Evolutionary conservation across 176 grass and related monocot genomes (phyloP).

Genomic region (Aegilops tauschii): DNA sequence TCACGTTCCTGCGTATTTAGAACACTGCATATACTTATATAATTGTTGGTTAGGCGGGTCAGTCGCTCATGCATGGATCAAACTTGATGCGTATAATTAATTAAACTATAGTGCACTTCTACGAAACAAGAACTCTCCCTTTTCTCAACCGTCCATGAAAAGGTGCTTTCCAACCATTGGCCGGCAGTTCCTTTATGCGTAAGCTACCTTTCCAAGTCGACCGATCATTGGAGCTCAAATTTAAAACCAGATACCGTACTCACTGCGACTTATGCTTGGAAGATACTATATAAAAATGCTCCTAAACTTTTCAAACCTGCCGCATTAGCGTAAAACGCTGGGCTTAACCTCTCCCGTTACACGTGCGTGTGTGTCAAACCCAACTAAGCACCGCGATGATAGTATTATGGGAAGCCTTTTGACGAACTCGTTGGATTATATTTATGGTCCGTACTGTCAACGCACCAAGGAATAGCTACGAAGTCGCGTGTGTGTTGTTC

Average conservation of each 20-base stretch:
- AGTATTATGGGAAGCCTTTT: no score
- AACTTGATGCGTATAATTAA: neutral
- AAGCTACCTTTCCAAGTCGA: neutral
- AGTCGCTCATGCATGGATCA: no score
- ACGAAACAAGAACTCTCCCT: neutral
- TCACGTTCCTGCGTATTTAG: neutral
- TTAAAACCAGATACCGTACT: neutral
- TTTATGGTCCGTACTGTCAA: neutral
- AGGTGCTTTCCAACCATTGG: neutral
- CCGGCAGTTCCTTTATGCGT: neutral
- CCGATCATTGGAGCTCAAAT: neutral
- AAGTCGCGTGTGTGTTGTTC: neutral
- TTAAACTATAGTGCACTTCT: neutral
- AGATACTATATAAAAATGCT: constrained; percentile 10
- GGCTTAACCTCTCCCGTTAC: neutral
- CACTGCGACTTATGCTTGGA: neutral
- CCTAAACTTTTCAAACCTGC: constrained; percentile 29
- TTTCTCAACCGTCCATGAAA: neutral
- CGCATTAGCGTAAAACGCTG: constrained; percentile 28
- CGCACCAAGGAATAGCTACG: neutral
- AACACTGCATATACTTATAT: neutral
- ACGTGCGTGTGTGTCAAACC: constrained; percentile 7
- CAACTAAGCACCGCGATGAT: neutral
- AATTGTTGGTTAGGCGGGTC: no score
- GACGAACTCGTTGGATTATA: no score